phyloP scores from a whole-genome alignment of 179 eudicot genomes.

The Carnegiea gigantea region DNA sequence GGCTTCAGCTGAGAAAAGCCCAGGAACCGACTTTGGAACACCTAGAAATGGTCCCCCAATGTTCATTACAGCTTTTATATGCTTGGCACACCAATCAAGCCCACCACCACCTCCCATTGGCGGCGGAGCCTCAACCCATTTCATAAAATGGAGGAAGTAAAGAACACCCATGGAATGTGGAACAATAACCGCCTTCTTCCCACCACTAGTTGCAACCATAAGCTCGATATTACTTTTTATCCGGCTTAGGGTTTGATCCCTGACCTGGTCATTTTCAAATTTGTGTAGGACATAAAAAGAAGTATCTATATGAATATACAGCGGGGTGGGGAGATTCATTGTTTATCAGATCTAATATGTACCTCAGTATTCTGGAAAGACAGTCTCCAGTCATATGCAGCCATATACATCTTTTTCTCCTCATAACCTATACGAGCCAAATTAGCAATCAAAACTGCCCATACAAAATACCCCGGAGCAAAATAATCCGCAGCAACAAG shows the following conservation, averaged over 20 bases:
- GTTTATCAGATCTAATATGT: background rate
- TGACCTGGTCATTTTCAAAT: constrained; percentile 50
- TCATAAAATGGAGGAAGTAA: constrained; percentile 95
- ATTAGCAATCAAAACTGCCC: constrained; percentile 97
- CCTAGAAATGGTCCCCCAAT: constrained; percentile 97
- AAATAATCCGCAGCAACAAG: constrained; percentile 99
- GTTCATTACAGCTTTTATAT: constrained; percentile 89
- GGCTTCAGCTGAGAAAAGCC: constrained; percentile 93
- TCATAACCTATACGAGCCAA: constrained; percentile 96
- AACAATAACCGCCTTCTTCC: constrained; percentile 80
- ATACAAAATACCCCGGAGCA: constrained; percentile 94
- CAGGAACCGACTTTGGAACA: constrained; percentile 84
- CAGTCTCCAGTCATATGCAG: constrained; percentile 96
- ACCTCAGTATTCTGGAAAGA: constrained; percentile 98
- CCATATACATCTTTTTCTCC: constrained; percentile 98
- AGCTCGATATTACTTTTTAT: constrained; percentile 91
- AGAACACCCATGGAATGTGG: constrained; percentile 99
- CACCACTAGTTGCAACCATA: constrained; percentile 90
- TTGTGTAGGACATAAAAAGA: background rate
- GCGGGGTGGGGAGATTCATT: background rate
- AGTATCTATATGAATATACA: background rate
- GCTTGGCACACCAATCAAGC: constrained; percentile 78
- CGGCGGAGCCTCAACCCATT: constrained; percentile 98
- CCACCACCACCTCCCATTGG: constrained; percentile 99
- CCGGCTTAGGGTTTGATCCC: constrained; percentile 85